Conservation (phyloP, 2,329 filamentous ascomycete species). For the Aspergillus vadensis region DNA sequence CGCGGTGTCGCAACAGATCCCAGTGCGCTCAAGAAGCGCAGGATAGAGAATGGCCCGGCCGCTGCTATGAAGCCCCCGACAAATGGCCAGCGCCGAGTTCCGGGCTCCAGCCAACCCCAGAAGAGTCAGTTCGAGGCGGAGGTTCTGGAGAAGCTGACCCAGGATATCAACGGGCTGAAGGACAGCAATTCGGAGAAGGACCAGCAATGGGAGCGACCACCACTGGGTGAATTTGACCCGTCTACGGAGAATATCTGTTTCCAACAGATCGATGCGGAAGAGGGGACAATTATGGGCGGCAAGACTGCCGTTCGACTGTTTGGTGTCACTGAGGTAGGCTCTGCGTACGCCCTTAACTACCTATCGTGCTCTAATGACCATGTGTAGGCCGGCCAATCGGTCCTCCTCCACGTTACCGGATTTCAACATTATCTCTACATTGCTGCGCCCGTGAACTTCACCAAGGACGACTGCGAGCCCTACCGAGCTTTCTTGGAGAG, state of each 20-base stretch:
- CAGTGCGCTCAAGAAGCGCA: slow-evolving; percentile 73
- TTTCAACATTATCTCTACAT: slow-evolving; percentile 97
- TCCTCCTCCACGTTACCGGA: slow-evolving; percentile 90
- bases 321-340: slow-evolving; percentile 75
- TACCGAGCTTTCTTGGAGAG: slow-evolving; percentile 82
- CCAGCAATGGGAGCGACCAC: slow-evolving; percentile 80
- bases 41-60: slow-evolving; percentile 62
- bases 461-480: slow-evolving; percentile 71
- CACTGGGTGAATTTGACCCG: slow-evolving; percentile 63
- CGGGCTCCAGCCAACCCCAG: slow-evolving; percentile 66
- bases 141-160: slow-evolving; percentile 91
- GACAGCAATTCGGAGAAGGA: slow-evolving; percentile 88
- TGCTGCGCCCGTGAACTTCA: slow-evolving; percentile 80
- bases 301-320: slow-evolving; percentile 84
- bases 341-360: slow-evolving; percentile 27
- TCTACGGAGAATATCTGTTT: slow-evolving; percentile 74
- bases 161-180: slow-evolving; percentile 85
- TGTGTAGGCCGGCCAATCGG: slow-evolving; percentile 72
- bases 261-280: slow-evolving; percentile 93
- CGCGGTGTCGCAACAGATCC: slow-evolving; percentile 58
- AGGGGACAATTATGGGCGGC: slow-evolving; percentile 78
- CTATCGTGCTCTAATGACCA: slow-evolving; percentile 14
- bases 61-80: slow-evolving; percentile 62
- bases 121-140: slow-evolving; percentile 94
- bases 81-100: slow-evolving; percentile 57